Evolutionary conservation across 345 rosid genomes (phyloP), one percentile per base, ranked within the genome.

Genomic region (Euphorbia pulcherrima): DNA sequence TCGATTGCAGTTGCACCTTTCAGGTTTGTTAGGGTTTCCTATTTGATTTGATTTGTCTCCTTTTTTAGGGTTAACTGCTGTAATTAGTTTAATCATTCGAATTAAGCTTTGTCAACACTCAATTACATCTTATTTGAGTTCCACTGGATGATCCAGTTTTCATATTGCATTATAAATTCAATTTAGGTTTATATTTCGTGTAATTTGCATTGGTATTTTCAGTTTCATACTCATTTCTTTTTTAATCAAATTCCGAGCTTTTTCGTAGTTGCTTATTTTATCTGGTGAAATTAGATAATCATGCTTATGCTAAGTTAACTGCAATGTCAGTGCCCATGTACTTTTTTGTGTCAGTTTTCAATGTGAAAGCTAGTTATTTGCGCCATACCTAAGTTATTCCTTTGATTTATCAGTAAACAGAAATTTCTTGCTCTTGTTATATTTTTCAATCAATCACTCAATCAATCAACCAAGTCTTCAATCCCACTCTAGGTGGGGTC

Each of bases 11-110:
- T 70, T 60, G 44, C 65, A 56, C 50, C 35, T 46, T 64, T 57
- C 65, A 64, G 75, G 75, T 72, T 46, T 8, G 59, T 54, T 47
- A 58, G 69, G 75, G 65, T 44, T 57, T 64, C 30, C 16, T 51
- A 1, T 4, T 28, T 16, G 51, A 59, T 58, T 53, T 23, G 50
- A 41, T 33, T 54, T 18, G 40, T 47, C 17, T 65, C 17, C 2
- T 3, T 47, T 12, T 46, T 27, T 39, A 56, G 59, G 65, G 72
- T 58, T 68, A 59, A 44, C 59, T 68, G 33, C 64, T 58, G 4
- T 40, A 57, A 57, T 68, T 29, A n/a, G 41, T 58, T 6, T 46
- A n/a, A 29, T 60, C 54, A 33, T 58, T 46, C 53, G 28, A 44
- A 17, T 41, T 57, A 33, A 30, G 26, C 41, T 18, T 11, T n/a